Conservation (phyloP, 2,329 filamentous ascomycete species). For the Fusarium liriodendri region DNA sequence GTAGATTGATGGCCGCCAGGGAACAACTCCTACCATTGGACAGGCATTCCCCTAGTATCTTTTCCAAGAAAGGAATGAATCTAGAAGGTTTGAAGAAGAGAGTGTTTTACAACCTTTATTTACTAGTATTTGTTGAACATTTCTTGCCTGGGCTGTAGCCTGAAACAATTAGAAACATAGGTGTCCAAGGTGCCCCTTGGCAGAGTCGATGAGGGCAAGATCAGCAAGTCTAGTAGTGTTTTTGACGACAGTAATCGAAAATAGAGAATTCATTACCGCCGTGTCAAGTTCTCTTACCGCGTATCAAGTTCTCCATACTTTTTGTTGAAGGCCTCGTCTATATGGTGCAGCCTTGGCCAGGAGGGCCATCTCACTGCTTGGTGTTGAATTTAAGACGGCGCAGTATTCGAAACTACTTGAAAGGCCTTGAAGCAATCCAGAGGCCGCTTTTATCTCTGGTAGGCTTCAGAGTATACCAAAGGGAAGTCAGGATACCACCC, state of each 20-base stretch:
- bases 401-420: slow-evolving; percentile 65
- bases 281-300: too few species aligned
- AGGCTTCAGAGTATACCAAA: slow-evolving; percentile 49
- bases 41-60: neutral
- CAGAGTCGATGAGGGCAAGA: slow-evolving; percentile 71
- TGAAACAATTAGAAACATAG: slow-evolving; percentile 71
- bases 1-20: neutral
- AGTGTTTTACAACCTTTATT: neutral
- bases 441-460: slow-evolving; percentile 37
- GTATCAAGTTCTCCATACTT: slow-evolving; percentile 53
- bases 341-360: slow-evolving; percentile 61
- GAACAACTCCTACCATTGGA: neutral
- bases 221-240: slow-evolving; percentile 61
- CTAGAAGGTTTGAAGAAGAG: neutral
- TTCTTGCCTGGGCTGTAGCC: slow-evolving; percentile 74
- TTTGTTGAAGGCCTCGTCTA: slow-evolving; percentile 60
- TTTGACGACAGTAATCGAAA: slow-evolving; percentile 61
- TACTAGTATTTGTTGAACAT: slow-evolving; percentile 47
- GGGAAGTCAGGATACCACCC: too few species aligned
- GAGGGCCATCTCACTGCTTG: slow-evolving; percentile 59
- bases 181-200: slow-evolving; percentile 53
- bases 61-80: neutral
- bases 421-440: slow-evolving; percentile 59
- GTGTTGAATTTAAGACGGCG: slow-evolving; percentile 67
- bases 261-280: slow-evolving; percentile 60